Evolutionary conservation across 2,329 filamentous ascomycete genomes (phyloP).

Genomic region (Dothistroma septosporum): DNA sequence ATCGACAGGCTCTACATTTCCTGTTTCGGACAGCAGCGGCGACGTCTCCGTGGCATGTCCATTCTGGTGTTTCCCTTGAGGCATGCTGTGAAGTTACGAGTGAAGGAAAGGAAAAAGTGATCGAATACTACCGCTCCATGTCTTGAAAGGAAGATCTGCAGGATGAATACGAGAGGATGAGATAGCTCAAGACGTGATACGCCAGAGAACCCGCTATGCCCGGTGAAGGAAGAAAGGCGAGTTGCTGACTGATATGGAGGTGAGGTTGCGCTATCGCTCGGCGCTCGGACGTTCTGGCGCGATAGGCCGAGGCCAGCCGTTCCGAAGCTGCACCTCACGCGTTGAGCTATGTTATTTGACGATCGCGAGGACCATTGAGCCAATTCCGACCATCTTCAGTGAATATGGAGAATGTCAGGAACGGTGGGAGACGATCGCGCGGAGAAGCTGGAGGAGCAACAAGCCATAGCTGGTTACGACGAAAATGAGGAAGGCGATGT

Average conservation of each 20-base stretch:
- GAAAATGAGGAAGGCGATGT: not conserved
- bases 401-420: slow-evolving; percentile 13
- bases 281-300: not conserved
- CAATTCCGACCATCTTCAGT: not conserved
- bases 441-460: not conserved
- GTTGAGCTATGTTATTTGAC: not conserved
- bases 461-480: not conserved
- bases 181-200: not conserved
- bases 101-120: not conserved
- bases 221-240: not conserved
- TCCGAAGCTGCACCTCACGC: not conserved
- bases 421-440: not conserved
- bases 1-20: slow-evolving; percentile 27
- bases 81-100: slow-evolving; percentile 1
- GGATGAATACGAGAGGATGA: not conserved
- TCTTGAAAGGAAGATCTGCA: not conserved
- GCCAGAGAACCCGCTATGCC: not conserved
- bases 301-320: not conserved
- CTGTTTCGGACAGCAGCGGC: slow-evolving; percentile 20
- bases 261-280: not conserved
- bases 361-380: not conserved
- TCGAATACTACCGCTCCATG: not conserved
- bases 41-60: slow-evolving; percentile 26
- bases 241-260: not conserved
- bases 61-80: not conserved